Evolutionary conservation across 306 rosid genomes (phyloP).

Genomic region (Canavalia ensiformis): DNA sequence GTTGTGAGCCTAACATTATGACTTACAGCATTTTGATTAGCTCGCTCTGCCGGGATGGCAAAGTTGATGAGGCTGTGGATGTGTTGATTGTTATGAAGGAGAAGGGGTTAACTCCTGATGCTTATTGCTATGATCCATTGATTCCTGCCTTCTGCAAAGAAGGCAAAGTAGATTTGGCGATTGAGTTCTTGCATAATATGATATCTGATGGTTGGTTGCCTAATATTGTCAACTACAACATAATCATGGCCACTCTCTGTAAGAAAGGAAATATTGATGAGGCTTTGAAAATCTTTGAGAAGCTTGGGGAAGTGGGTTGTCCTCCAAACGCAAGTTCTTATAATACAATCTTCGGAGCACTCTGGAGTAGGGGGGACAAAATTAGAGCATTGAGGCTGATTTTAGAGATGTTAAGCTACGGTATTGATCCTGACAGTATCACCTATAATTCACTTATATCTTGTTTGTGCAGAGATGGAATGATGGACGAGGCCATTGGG

Average conservation of each 20-base stretch:
- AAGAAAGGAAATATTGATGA: conserved; percentile 72
- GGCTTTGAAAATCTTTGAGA: conserved; percentile 75
- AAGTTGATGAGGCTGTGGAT: conserved; percentile 71
- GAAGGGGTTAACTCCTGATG: conserved; percentile 78
- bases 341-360: conserved; percentile 81
- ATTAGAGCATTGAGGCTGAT: conserved; percentile 72
- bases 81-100: conserved; percentile 80
- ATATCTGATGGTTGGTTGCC: conserved; percentile 85
- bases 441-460: conserved; percentile 86
- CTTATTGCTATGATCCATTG: conserved; percentile 85
- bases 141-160: conserved; percentile 79
- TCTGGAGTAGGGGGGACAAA: conserved; percentile 79
- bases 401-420: conserved; percentile 71
- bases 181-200: conserved; percentile 74
- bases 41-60: conserved; percentile 71
- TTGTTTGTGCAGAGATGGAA: conserved; percentile 87
- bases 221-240: conserved; percentile 79
- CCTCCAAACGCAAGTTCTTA: conserved; percentile 88
- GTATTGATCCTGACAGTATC: conserved; percentile 72
- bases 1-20: conserved; percentile 73
- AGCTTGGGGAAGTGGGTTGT: conserved; percentile 76
- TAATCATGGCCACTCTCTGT: conserved; percentile 77
- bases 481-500: conserved; percentile 84
- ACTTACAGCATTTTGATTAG: conserved; percentile 76
- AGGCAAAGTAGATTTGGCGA: conserved; percentile 73